Evolutionary conservation across 495 filamentous ascomycete species (phyloP), one percentile per base, ranked within the genome.

Genomic region (Cercophora sp.): DNA sequence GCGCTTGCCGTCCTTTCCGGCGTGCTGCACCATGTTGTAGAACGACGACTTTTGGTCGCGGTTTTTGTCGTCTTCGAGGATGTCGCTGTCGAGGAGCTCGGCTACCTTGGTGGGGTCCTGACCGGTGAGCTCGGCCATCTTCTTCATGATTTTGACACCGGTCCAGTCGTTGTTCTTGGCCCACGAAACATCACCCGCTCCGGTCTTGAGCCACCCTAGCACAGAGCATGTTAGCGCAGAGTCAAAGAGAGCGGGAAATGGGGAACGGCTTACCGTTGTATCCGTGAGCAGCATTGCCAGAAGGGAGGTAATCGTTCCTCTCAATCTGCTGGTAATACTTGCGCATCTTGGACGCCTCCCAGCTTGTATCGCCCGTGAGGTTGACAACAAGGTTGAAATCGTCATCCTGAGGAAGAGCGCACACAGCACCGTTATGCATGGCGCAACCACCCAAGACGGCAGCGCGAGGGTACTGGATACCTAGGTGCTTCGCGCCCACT

Each of bases 381-480:
- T 75, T 70, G 20, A 60, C 67, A 34, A 77, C 69, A 25, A 68
- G 54, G 46, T 76, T 57, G 73, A 73, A 78, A 54, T 78, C 73
- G 11, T 70, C 68, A 24, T 73, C 71, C 8, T 66, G 64, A 13
- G 73, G 73, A 10, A 74, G 36, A 4, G 66, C 54, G 29, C 66
- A 70, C 0, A 76, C 67, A 6, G 68, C 71, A 13, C 66, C 74
- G 39, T 78, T 78, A 55, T 76, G 72, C 70, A 74, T 75, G n/a
- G 72, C 73, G 39, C 70, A 76, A 5, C 74, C 74, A 27, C 74
- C 74, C 13, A 78, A 63, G 1, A 73, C 72, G 24, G 64, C 73
- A 15, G 72, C 70, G 19, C 74, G 70, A 8, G 74, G 74, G 40
- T 78, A 78, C 56, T 73, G 73, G 11, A 76, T 72, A 0, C 74